Conservation (phyloP, 805 yeast species). For the Kuraishia borneana region DNA sequence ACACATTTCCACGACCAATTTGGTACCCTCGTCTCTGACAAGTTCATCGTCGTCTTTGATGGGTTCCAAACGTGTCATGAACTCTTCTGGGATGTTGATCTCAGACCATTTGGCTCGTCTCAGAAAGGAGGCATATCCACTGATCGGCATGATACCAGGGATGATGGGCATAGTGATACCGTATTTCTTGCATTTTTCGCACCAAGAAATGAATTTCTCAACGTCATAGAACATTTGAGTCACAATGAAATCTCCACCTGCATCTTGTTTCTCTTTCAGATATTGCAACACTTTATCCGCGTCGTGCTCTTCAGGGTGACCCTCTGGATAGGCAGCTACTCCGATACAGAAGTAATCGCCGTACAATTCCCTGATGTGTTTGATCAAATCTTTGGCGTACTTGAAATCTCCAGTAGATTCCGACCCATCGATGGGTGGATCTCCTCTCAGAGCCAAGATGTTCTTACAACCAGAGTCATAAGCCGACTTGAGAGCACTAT, state of each 20-base stretch:
- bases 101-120: slow-evolving; percentile 95
- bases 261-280: slow-evolving; percentile 82
- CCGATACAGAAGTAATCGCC: slow-evolving; percentile 92
- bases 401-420: slow-evolving; percentile 76
- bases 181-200: slow-evolving; percentile 48
- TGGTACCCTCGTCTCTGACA: slow-evolving; percentile 79
- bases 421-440: slow-evolving; percentile 73
- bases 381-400: slow-evolving; percentile 80
- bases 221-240: slow-evolving; percentile 97
- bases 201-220: slow-evolving; percentile 79
- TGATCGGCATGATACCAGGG: slow-evolving; percentile 98
- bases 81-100: slow-evolving; percentile 65
- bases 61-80: slow-evolving; percentile 61
- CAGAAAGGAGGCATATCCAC: slow-evolving; percentile 86
- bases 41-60: slow-evolving; percentile 82
- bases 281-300: slow-evolving; percentile 40
- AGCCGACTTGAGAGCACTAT: slow-evolving; percentile 76
- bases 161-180: slow-evolving; percentile 83
- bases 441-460: slow-evolving; percentile 90
- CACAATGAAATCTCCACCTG: slow-evolving; percentile 87
- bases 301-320: slow-evolving; percentile 81
- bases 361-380: slow-evolving; percentile 61
- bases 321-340: slow-evolving; percentile 96
- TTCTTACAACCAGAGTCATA: slow-evolving; percentile 90
- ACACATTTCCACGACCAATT: slow-evolving; percentile 79